Percentiles rank a stretch among this genome's conserved stretches.
Evolutionary conservation across 129 eudicot species (phyloP).

Genomic region (Erigeron canadensis): DNA sequence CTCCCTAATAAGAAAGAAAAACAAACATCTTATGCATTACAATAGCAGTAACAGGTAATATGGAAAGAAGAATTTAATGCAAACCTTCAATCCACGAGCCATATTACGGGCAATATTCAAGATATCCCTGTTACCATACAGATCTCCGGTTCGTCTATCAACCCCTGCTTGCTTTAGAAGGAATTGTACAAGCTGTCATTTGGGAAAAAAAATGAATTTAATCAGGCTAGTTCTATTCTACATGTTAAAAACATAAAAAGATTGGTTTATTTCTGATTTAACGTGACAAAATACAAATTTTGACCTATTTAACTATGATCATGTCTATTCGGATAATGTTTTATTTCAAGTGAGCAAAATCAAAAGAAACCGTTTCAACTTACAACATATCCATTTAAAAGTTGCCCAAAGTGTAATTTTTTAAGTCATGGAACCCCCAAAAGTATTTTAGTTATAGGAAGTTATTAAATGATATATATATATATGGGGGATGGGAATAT

Average conservation of each 20-base stretch:
- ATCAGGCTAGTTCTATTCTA: constrained; percentile 14
- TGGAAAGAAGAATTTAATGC: constrained; percentile 7
- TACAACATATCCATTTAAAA: not conserved
- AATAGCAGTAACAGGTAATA: not conserved
- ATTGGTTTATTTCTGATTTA: not conserved
- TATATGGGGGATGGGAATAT: no score
- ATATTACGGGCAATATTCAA: constrained; percentile 89
- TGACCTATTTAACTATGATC: not conserved
- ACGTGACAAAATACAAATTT: not conserved
- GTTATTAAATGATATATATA: not conserved
- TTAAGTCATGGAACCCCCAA: not conserved
- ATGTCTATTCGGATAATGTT: not conserved
- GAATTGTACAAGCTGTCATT: constrained; percentile 88
- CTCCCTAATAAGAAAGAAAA: constrained; percentile 56
- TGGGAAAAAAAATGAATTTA: constrained; percentile 15
- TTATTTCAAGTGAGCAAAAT: not conserved
- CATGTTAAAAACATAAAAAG: not conserved
- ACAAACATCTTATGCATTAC: constrained; percentile 10
- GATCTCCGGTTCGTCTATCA: constrained; percentile 94
- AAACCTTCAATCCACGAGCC: constrained; percentile 99
- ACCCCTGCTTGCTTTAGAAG: constrained; percentile 95
- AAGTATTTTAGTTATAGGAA: not conserved
- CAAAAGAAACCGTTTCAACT: not conserved
- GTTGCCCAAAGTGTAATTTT: not conserved
- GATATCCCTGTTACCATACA: constrained; percentile 90